Evolutionary conservation across 179 eudicot genomes (phyloP).

Genomic region (Corrigiola litoralis): DNA sequence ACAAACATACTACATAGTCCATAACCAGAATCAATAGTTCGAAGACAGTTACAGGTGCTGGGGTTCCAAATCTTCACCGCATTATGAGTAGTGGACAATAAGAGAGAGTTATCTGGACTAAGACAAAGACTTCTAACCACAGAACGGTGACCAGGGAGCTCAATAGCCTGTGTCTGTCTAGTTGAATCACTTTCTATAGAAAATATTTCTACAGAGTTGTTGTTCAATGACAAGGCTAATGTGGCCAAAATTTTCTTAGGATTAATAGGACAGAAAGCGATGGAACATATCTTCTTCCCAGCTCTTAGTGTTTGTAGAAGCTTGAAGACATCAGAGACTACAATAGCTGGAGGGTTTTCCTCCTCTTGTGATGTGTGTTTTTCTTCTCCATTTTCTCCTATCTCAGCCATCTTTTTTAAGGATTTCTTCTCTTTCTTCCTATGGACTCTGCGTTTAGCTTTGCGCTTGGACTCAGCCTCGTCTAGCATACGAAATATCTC

Average conservation of each 20-base stretch:
- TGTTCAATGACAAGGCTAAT: constrained; percentile 78
- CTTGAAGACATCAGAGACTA: constrained; percentile 74
- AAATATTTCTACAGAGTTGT: constrained; percentile 71
- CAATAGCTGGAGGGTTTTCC: constrained; percentile 30
- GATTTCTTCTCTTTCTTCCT: constrained; percentile 78
- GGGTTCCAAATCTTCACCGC: constrained; percentile 96
- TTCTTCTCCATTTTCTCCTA: constrained; percentile 39
- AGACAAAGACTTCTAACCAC: constrained; percentile 89
- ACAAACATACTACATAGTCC: constrained; percentile 88
- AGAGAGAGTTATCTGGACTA: constrained; percentile 86
- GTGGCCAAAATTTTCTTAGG: constrained; percentile 60
- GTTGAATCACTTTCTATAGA: constrained; percentile 51
- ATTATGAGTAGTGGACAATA: constrained; percentile 90
- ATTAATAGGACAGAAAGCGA: constrained; percentile 67
- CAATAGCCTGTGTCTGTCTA: constrained; percentile 53
- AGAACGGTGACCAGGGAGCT: constrained; percentile 93
- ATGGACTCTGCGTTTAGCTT: constrained; percentile 82
- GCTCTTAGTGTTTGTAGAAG: constrained; percentile 67
- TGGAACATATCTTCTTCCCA: constrained; percentile 82
- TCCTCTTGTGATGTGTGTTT: constrained; percentile 36
- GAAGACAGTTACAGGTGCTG: constrained; percentile 77
- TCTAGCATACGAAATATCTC: constrained; percentile 80
- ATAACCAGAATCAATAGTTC: constrained; percentile 90
- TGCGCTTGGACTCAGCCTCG: constrained; percentile 78
- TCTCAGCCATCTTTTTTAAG: constrained; percentile 35